These are phyloP conservation scores for Starmerella sirachaensis DNA, from an alignment of 805 yeast genomes.

Conservation along the genomic window DNA sequence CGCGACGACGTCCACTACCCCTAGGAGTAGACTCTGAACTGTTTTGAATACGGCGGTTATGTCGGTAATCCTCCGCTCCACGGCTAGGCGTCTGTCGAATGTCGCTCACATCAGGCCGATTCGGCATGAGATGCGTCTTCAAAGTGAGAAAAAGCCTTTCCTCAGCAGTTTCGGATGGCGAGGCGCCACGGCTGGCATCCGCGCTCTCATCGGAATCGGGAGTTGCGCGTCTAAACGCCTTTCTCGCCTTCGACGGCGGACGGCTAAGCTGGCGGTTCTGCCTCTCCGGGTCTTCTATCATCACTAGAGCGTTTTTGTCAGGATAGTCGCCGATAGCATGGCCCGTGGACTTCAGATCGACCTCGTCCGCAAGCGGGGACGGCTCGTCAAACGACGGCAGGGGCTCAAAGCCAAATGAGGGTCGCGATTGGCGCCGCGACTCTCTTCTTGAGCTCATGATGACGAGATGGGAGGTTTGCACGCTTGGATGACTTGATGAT, in stretches of 20 bases:
- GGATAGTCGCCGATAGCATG: conserved; percentile 10
- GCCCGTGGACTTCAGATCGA: conserved; percentile 11
- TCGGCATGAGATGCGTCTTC: conserved; percentile 22
- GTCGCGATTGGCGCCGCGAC: too few species aligned
- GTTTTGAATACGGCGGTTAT: conserved; percentile 5
- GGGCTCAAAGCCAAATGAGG: too few species aligned
- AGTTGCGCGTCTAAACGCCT: background rate
- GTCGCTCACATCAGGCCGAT: conserved; percentile 3
- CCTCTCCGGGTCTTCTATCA: conserved; percentile 15
- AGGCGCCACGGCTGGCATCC: background rate
- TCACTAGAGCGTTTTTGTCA: conserved; percentile 7
- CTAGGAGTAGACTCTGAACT: background rate
- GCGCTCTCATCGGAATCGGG: background rate
- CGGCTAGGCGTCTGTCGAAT: conserved; percentile 10
- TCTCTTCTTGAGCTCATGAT: conserved; percentile 5
- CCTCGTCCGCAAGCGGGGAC: background rate
- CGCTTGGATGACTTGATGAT: conserved; percentile 5
- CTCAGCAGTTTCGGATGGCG: conserved; percentile 1
- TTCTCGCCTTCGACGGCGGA: conserved; percentile 1
- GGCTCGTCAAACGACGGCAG: conserved; percentile 11
- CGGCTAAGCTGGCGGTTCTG: conserved; percentile 5
- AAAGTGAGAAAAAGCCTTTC: conserved; percentile 9
- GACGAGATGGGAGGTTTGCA: conserved; percentile 2
- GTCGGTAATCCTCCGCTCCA: conserved; percentile 18
- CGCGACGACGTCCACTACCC: too few species aligned